Percentiles rank a stretch among this genome's conserved stretches.
Conservation (phyloP, 768 basidiomycete species). For the Suillus tomentosus region DNA sequence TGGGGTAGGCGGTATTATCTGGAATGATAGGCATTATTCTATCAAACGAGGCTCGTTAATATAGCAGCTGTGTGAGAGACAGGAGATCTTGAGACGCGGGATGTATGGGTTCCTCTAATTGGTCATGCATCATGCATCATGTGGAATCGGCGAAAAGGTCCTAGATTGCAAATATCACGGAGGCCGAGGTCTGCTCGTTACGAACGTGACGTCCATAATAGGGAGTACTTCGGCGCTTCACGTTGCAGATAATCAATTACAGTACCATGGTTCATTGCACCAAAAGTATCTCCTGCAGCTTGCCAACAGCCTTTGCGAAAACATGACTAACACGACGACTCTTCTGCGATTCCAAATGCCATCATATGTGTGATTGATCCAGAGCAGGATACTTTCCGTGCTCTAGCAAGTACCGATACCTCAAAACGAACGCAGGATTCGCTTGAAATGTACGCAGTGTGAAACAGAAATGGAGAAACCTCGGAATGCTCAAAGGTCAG, state of each 20-base stretch:
- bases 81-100: no score
- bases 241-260: neutral
- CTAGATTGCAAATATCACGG: neutral
- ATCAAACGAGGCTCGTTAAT: no score
- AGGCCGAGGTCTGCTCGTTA: neutral
- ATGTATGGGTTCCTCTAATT: no score
- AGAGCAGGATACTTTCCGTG: neutral
- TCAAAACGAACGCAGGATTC: neutral
- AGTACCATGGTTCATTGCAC: neutral
- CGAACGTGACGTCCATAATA: neutral
- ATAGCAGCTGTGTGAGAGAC: no score
- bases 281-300: no score
- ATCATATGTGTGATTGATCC: neutral
- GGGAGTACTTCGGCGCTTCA: neutral
- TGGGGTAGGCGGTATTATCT: neutral
- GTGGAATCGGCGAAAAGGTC: no score
- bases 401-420: neutral
- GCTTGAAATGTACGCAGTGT: neutral
- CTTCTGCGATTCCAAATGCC: neutral
- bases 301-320: neutral
- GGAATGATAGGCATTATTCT: no score
- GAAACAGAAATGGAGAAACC: neutral
- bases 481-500: neutral
- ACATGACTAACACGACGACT: neutral
- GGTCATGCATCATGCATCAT: no score